Evolutionary conservation across 177 flowering plant genomes (phyloP), one percentile per base, ranked within the genome.

Genomic region (Telopea speciosissima): DNA sequence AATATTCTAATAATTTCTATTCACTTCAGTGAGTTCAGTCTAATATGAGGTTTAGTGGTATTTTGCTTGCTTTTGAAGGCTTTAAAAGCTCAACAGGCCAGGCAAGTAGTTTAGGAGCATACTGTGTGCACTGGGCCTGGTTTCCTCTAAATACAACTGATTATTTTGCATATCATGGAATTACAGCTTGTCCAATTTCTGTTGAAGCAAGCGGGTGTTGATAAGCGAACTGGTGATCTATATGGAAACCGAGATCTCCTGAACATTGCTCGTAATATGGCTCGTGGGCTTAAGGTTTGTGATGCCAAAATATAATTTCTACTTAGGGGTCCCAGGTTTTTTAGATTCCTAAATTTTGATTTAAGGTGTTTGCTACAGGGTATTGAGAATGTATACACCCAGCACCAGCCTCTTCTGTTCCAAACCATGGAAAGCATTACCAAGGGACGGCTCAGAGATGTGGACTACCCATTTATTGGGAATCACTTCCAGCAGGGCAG

Each of bases 211-310:
- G 97, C 98, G 1, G 98, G 98, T 28, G 86, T 84, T 36, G 99
- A 95, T 78, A 92, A 88, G 75, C 76, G 98, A 75, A 90, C 92
- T 56, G 98, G 99, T 65, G 98, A 95, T 84, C 85, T 95, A 31
- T 95, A 79, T 80, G 96, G 99, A 60, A 95, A 95, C 70, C 84
- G 98, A 21, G 96, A 95, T 85, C 82, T 95, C 61, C 73, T 93
- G 66, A 95, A 90, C 79, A 90, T 93, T 80, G 99, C 97, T 63
- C 96, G 93, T 44, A 95, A 91, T 77, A 95, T 95, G 97, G 99
- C 99, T 76, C 98, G 97, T 74, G 99, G 98, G 17, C 83, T 95
- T 73, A 91, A 95, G 97, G 99, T 95, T 73, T 52, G 86, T 78
- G 23, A 28, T 21, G 22, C 17, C 42, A 65, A 60, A 24, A 31